A percentile compares a stretch with the other conserved stretches of the same genome.
Evolutionary conservation across 192 early-diverging fungal species (phyloP).

Genomic region (Gigaspora rosea): DNA sequence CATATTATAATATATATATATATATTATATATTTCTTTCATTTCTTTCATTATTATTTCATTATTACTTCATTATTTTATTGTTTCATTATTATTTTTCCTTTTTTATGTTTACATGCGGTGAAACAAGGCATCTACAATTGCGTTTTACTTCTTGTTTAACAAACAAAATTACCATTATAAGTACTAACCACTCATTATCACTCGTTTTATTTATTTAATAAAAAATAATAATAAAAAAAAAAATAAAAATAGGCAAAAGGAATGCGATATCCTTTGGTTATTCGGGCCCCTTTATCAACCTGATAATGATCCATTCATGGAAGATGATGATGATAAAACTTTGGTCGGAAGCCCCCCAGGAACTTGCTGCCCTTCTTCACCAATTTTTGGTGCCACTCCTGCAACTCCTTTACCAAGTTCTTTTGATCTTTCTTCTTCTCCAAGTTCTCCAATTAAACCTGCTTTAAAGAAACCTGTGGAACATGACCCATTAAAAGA

Average conservation of each 20-base stretch:
- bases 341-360: constrained; percentile 16
- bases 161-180: constrained; percentile 6
- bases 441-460: constrained; percentile 20
- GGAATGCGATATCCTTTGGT: constrained; percentile 31
- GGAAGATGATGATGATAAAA: constrained; percentile 26
- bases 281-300: constrained; percentile 32
- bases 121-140: background rate
- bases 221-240: no score
- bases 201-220: no score
- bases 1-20: no score
- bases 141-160: background rate
- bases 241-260: constrained; percentile 37
- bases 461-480: constrained; percentile 26
- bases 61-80: no score
- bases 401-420: background rate
- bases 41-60: no score
- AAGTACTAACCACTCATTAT: background rate
- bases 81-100: no score
- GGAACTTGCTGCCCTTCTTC: constrained; percentile 13
- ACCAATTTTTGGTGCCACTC: background rate
- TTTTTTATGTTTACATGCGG: no score
- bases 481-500: constrained; percentile 27
- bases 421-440: constrained; percentile 6
- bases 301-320: constrained; percentile 27
- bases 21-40: no score